A percentile compares a stretch with the other conserved stretches of the same genome.
Conservation (phyloP, 2,329 filamentous ascomycete species). For the Teratosphaeria destructans region DNA sequence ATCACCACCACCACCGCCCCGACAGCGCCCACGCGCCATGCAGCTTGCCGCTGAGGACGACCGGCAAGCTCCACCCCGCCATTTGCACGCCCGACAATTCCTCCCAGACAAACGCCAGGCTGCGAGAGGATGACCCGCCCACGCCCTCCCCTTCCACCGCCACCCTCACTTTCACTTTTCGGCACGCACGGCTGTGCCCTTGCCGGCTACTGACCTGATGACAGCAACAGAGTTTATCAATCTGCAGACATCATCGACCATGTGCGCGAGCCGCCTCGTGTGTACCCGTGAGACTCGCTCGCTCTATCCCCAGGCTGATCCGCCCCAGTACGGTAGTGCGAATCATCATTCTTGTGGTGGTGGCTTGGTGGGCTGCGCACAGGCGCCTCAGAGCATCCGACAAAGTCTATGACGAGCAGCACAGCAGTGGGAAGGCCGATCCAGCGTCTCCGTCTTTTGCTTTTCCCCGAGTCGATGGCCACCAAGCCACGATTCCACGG, state of each 20-base stretch:
- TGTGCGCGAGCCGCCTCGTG: background rate
- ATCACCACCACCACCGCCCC: no score
- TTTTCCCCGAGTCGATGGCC: background rate
- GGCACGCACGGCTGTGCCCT: background rate
- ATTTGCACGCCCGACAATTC: background rate
- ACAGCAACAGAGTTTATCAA: background rate
- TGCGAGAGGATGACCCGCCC: no score
- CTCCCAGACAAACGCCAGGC: no score
- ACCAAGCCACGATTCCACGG: background rate
- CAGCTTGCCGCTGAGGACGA: background rate
- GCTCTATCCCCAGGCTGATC: background rate
- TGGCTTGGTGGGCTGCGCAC: background rate
- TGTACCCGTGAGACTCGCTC: background rate
- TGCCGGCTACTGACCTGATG: background rate
- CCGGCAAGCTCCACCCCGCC: background rate
- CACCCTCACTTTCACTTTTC: background rate
- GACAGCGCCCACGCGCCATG: background rate
- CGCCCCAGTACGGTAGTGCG: background rate
- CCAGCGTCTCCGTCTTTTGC: background rate
- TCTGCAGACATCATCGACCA: background rate
- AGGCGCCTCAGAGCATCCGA: background rate
- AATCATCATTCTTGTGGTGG: background rate
- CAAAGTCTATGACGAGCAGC: background rate
- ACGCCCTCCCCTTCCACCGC: background rate
- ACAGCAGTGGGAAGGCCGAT: background rate